phyloP scores from a whole-genome alignment of 2,329 filamentous ascomycete species.

The Sporothrix protearum region DNA sequence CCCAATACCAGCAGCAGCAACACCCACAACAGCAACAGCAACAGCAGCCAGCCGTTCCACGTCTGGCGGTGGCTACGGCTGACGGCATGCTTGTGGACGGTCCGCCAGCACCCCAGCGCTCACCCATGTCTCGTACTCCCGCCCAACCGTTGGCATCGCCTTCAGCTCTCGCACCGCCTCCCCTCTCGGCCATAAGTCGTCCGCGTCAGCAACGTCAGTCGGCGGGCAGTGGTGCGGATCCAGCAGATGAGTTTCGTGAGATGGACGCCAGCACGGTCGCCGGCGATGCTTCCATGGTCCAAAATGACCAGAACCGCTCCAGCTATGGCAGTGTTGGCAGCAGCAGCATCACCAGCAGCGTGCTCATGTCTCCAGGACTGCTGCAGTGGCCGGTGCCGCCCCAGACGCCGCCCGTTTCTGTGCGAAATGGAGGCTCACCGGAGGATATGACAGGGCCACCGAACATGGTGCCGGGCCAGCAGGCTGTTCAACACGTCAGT shows the following conservation, averaged over 20 bases:
- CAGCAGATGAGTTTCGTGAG: neutral
- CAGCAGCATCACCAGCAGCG: constrained; percentile 29
- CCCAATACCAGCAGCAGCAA: neutral
- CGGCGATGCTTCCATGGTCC: neutral
- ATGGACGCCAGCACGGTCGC: neutral
- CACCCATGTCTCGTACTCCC: neutral
- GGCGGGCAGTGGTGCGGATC: neutral
- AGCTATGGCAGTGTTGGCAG: constrained; percentile 24
- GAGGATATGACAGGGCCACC: neutral
- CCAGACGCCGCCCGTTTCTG: constrained; percentile 26
- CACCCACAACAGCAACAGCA: neutral
- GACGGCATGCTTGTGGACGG: neutral
- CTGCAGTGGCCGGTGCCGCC: constrained; percentile 28
- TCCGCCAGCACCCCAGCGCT: neutral
- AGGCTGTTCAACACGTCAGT: neutral
- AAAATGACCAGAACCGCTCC: constrained; percentile 14
- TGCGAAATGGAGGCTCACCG: neutral
- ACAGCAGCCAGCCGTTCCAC: neutral
- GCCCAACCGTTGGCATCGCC: neutral
- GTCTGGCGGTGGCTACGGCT: neutral
- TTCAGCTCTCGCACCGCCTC: neutral
- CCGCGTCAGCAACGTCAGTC: neutral
- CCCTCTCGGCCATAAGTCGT: neutral
- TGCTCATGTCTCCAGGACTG: constrained; percentile 23
- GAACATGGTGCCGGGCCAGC: neutral